phyloP scores from a whole-genome alignment of 176 grass and related monocot genomes.

The Raddia distichophylla region DNA sequence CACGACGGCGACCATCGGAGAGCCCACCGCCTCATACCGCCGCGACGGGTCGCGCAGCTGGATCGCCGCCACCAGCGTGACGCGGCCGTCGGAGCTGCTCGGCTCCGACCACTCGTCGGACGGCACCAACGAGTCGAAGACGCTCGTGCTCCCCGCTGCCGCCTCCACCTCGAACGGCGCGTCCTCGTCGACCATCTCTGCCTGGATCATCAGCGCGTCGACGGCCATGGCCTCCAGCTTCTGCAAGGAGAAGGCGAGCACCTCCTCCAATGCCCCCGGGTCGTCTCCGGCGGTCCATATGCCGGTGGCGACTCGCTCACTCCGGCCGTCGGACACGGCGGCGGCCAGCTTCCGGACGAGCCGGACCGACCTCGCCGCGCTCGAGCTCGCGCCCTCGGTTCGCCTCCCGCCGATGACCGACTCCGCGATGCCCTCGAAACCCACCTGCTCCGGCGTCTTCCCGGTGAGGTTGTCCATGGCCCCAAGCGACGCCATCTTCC shows the following conservation, averaged over 20 bases:
- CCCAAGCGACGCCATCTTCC: slow-evolving; percentile 51
- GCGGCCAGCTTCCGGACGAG: slow-evolving; percentile 58
- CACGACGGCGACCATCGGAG: slow-evolving; percentile 74
- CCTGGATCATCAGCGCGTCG: slow-evolving; percentile 77
- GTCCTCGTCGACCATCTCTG: slow-evolving; percentile 69
- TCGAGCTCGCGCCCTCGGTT: slow-evolving; percentile 69
- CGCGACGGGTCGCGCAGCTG: slow-evolving; percentile 78
- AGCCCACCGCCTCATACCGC: slow-evolving; percentile 74
- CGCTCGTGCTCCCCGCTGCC: slow-evolving; percentile 13
- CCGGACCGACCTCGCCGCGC: slow-evolving; percentile 59
- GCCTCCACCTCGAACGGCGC: slow-evolving; percentile 64
- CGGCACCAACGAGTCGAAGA: slow-evolving; percentile 61
- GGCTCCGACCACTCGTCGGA: slow-evolving; percentile 50
- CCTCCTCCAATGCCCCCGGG: slow-evolving; percentile 71
- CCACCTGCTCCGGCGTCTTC: slow-evolving; percentile 77
- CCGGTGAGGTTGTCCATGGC: slow-evolving; percentile 73
- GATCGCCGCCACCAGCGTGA: slow-evolving; percentile 58
- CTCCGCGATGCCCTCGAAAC: slow-evolving; percentile 88
- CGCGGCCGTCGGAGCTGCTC: slow-evolving; percentile 33
- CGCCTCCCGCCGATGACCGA: slow-evolving; percentile 74
- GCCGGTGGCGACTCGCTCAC: slow-evolving; percentile 67
- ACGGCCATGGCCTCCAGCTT: slow-evolving; percentile 92
- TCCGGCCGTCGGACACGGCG: slow-evolving; percentile 62
- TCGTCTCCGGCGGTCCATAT: slow-evolving; percentile 66
- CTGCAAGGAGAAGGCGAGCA: slow-evolving; percentile 74